Evolutionary conservation across 495 filamentous ascomycete genomes (phyloP).

Genomic region (Stereocaulon alpinum): DNA sequence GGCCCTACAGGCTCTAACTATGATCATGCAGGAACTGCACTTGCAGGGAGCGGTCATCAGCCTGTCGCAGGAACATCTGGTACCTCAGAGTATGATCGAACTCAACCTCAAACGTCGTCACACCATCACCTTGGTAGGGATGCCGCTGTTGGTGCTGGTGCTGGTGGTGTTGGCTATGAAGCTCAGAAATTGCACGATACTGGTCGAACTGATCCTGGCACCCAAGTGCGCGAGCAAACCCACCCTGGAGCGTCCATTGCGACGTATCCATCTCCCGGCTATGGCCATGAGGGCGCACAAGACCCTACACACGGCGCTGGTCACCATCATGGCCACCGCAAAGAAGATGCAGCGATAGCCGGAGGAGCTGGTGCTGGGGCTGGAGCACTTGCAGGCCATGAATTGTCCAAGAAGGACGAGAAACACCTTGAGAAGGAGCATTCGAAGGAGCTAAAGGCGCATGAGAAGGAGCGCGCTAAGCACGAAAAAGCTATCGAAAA

Average conservation of each 20-base stretch:
- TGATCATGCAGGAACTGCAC: not conserved
- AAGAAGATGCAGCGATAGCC: slow-evolving; percentile 20
- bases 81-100: slow-evolving; percentile 4
- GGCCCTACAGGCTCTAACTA: slow-evolving; percentile 5
- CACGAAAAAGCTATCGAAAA: slow-evolving; percentile 18
- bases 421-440: slow-evolving; percentile 18
- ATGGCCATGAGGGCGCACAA: slow-evolving; percentile 3
- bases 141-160: slow-evolving; percentile 16
- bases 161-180: slow-evolving; percentile 11
- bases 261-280: slow-evolving; percentile 2
- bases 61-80: not conserved
- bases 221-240: not conserved
- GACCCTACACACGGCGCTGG: slow-evolving; percentile 15
- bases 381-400: slow-evolving; percentile 8
- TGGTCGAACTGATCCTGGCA: not conserved
- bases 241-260: slow-evolving; percentile 3
- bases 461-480: slow-evolving; percentile 19
- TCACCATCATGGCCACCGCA: slow-evolving; percentile 4
- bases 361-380: slow-evolving; percentile 20
- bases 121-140: slow-evolving; percentile 9
- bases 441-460: slow-evolving; percentile 24
- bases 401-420: slow-evolving; percentile 19
- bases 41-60: slow-evolving; percentile 17
- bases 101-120: not conserved
- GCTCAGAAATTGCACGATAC: slow-evolving; percentile 4